phyloP scores from a whole-genome alignment of 768 basidiomycete genomes.

The Mycena maculata region DNA sequence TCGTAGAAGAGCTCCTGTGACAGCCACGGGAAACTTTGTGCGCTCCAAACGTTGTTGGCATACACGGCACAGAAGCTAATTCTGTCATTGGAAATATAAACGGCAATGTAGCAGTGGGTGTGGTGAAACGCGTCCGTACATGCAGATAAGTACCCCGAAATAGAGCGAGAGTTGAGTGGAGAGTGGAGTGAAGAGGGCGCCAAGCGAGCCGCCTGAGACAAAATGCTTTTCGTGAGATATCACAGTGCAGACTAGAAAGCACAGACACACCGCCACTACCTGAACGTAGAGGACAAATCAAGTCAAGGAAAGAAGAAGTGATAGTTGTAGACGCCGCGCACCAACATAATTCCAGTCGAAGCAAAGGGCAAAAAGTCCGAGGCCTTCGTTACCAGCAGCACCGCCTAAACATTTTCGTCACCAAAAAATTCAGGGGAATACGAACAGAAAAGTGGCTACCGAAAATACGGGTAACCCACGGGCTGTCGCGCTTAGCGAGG shows the following conservation, averaged over 20 bases:
- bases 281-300: not conserved
- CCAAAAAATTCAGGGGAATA: not conserved
- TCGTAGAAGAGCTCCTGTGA: slow-evolving; percentile 63
- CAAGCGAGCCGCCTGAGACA: slow-evolving; percentile 53
- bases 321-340: not conserved
- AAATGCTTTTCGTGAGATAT: slow-evolving; percentile 45
- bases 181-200: slow-evolving; percentile 64
- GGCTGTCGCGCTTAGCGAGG: slow-evolving; percentile 60
- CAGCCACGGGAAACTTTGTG: slow-evolving; percentile 69
- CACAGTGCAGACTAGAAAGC: not conserved
- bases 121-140: slow-evolving; percentile 48
- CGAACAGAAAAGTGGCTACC: slow-evolving; percentile 43
- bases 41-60: slow-evolving; percentile 65
- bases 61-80: slow-evolving; percentile 59
- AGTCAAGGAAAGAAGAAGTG: not conserved
- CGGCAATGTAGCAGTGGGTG: not conserved
- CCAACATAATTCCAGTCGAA: slow-evolving; percentile 72
- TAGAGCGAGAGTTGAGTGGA: slow-evolving; percentile 64
- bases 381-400: slow-evolving; percentile 70
- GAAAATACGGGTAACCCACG: slow-evolving; percentile 65
- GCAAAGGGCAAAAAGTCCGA: slow-evolving; percentile 68
- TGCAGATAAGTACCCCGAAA: slow-evolving; percentile 64
- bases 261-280: slow-evolving; percentile 19
- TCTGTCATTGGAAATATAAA: slow-evolving; percentile 35
- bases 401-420: slow-evolving; percentile 48